phyloP scores from a whole-genome alignment of 75 land plant genomes.

The Chamaecyparis obtusa region DNA sequence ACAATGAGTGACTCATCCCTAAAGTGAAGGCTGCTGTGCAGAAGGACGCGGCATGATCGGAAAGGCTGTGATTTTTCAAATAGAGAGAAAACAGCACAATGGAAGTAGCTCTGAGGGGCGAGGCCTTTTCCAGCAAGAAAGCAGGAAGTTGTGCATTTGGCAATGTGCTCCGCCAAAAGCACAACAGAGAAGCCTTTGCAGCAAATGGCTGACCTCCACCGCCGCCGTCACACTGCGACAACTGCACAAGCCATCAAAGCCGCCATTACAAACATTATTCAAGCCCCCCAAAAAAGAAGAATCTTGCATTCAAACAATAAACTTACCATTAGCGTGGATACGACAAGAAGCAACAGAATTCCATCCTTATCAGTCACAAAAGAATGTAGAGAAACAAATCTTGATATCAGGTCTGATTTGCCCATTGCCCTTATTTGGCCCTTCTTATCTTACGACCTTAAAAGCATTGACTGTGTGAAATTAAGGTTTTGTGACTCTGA shows the following conservation, averaged over 20 bases:
- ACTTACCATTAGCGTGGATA: background rate
- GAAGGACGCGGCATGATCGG: no score
- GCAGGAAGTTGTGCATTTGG: constrained; percentile 25
- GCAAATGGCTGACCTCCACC: constrained; percentile 35
- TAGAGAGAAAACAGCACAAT: no score
- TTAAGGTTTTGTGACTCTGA: background rate
- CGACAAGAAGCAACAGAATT: background rate
- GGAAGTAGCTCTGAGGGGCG: constrained; percentile 37
- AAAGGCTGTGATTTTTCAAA: no score
- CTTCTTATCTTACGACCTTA: background rate
- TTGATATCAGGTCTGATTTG: background rate
- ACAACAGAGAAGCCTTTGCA: constrained; percentile 28
- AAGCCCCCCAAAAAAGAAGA: no score
- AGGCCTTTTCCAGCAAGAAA: constrained; percentile 20
- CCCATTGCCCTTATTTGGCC: background rate
- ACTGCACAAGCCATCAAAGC: background rate
- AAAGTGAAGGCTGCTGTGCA: no score
- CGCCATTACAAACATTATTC: background rate
- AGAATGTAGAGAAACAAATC: background rate
- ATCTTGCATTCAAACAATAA: background rate
- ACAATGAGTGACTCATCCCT: no score
- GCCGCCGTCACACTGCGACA: background rate
- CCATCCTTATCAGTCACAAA: background rate
- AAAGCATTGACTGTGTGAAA: background rate
- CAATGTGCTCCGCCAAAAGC: constrained; percentile 9